These are phyloP conservation scores for Diutina pseudorugosa DNA, from an alignment of 1,139 yeast species.

Conservation along the genomic window DNA sequence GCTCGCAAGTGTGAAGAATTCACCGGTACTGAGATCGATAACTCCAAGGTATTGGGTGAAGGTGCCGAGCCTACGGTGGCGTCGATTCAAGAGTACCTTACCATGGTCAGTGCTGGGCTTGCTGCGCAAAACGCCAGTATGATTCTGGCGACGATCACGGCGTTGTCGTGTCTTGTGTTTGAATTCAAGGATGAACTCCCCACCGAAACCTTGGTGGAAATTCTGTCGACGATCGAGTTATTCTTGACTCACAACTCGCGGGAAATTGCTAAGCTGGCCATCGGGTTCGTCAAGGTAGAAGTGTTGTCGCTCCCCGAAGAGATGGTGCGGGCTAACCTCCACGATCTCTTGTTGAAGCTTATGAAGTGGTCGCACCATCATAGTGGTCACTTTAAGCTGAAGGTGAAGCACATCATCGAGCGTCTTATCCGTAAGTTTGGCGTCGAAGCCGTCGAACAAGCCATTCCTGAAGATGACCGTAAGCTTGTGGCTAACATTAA, in stretches of 20 bases:
- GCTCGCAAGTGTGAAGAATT: conserved; percentile 55
- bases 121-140: conserved; percentile 90
- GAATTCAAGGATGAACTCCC: conserved; percentile 66
- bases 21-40: conserved; percentile 53
- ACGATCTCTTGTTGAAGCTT: conserved; percentile 54
- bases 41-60: conserved; percentile 58
- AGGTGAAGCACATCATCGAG: conserved; percentile 86
- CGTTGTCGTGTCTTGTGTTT: conserved; percentile 73
- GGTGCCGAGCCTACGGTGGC: conserved; percentile 60
- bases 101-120: conserved; percentile 92
- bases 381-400: conserved; percentile 85
- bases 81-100: conserved; percentile 68
- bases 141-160: conserved; percentile 93
- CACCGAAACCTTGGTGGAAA: conserved; percentile 48
- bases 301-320: conserved; percentile 78
- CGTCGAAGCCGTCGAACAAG: conserved; percentile 59
- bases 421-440: conserved; percentile 86
- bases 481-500: conserved; percentile 76
- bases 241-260: conserved; percentile 84
- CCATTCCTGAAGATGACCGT: conserved; percentile 80
- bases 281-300: conserved; percentile 90
- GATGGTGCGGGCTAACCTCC: conserved; percentile 54
- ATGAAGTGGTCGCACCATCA: conserved; percentile 94
- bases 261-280: conserved; percentile 87
- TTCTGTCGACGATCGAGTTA: conserved; percentile 79